Evolutionary conservation across 306 rosid genomes (phyloP).

Genomic region (Cucumis hystrix): DNA sequence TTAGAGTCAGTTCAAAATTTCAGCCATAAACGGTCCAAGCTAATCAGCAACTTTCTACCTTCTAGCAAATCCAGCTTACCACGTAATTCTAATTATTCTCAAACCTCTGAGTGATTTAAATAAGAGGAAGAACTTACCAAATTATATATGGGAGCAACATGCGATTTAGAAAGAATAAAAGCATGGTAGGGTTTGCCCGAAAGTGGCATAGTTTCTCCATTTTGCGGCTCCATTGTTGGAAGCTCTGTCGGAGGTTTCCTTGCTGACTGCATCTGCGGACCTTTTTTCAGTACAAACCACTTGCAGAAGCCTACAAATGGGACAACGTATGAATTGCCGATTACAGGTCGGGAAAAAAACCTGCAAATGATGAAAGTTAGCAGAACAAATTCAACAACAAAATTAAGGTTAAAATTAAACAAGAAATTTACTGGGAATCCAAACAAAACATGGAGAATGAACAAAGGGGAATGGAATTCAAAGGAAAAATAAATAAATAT

Average conservation of each 20-base stretch:
- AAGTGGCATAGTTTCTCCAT: slow-evolving; percentile 32
- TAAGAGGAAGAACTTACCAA: slow-evolving; percentile 24
- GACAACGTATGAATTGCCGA: not conserved
- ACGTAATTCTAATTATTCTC: not conserved
- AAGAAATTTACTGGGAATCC: not conserved
- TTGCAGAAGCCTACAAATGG: not conserved
- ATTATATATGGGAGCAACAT: slow-evolving; percentile 7
- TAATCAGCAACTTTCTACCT: too few species aligned
- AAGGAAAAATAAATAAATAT: not conserved
- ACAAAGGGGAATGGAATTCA: not conserved
- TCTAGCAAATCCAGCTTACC: not conserved
- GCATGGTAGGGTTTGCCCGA: slow-evolving; percentile 25
- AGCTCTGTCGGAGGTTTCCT: not conserved
- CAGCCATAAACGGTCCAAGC: too few species aligned
- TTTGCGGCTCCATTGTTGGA: slow-evolving; percentile 10
- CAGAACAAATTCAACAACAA: not conserved
- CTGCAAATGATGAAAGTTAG: not conserved
- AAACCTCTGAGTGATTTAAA: not conserved
- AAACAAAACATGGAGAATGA: not conserved
- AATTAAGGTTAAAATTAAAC: not conserved
- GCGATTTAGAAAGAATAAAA: slow-evolving; percentile 17
- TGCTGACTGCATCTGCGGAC: not conserved
- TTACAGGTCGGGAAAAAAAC: not conserved
- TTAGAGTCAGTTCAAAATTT: too few species aligned
- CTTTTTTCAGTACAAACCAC: not conserved